Evolutionary conservation across 1,284 basidiomycete genomes (phyloP).

Genomic region (Ceratobasidium sp.): DNA sequence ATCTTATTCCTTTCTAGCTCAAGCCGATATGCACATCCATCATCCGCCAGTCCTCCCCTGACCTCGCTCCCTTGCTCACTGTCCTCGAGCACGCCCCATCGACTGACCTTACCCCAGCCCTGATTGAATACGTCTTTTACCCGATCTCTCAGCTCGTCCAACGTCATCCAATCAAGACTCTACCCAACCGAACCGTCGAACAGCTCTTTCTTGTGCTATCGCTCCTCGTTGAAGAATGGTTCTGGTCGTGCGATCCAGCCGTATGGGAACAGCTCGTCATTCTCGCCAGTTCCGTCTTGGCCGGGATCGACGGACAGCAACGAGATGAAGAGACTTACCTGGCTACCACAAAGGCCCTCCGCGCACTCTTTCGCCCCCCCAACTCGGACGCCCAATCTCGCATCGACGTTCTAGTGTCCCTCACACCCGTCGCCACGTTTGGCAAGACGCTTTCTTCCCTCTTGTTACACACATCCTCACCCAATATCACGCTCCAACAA

Average conservation of each 20-base stretch:
- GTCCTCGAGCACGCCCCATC: slow-evolving; percentile 58
- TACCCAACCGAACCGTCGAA: slow-evolving; percentile 83
- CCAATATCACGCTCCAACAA: slow-evolving; percentile 66
- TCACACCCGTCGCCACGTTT: slow-evolving; percentile 73
- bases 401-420: slow-evolving; percentile 55
- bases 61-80: slow-evolving; percentile 57
- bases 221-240: slow-evolving; percentile 72
- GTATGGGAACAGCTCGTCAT: slow-evolving; percentile 86
- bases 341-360: slow-evolving; percentile 65
- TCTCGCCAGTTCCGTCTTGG: slow-evolving; percentile 70
- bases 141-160: slow-evolving; percentile 84
- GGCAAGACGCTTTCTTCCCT: slow-evolving; percentile 72
- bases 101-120: slow-evolving; percentile 59
- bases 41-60: slow-evolving; percentile 71
- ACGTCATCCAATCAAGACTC: slow-evolving; percentile 66
- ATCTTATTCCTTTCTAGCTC: slow-evolving; percentile 60
- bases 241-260: slow-evolving; percentile 73
- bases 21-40: slow-evolving; percentile 82
- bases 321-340: slow-evolving; percentile 80
- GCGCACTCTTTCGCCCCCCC: slow-evolving; percentile 58
- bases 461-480: slow-evolving; percentile 63
- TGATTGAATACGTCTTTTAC: slow-evolving; percentile 85
- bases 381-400: slow-evolving; percentile 52
- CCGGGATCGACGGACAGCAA: slow-evolving; percentile 52
- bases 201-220: slow-evolving; percentile 69